These are phyloP conservation scores for Tinospora cordifolia DNA, from an alignment of 164 flowering plant genomes.

Conservation along the genomic window DNA sequence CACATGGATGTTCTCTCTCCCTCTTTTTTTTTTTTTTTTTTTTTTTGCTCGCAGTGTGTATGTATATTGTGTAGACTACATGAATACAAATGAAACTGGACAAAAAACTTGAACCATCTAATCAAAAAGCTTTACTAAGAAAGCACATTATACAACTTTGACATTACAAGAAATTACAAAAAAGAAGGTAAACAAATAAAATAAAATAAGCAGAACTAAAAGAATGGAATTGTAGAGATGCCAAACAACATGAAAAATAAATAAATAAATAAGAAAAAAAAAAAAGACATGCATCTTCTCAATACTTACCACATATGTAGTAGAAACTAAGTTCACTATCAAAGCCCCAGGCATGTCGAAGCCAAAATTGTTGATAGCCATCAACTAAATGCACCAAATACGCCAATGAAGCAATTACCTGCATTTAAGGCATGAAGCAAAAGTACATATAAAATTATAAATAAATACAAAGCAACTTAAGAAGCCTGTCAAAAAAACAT, in stretches of 20 bases:
- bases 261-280: neutral
- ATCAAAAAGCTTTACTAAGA: neutral
- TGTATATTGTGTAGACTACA: neutral
- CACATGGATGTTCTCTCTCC: too few species aligned
- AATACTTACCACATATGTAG: slow-evolving; percentile 77
- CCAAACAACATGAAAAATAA: neutral
- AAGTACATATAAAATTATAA: neutral
- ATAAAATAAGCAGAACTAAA: neutral
- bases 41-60: too few species aligned
- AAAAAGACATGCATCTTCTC: neutral
- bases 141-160: neutral
- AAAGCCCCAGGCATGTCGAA: slow-evolving; percentile 78
- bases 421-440: slow-evolving; percentile 9
- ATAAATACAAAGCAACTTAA: neutral
- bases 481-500: neutral
- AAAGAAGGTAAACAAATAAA: neutral
- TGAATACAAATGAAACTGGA: neutral
- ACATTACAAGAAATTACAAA: neutral
- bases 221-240: neutral
- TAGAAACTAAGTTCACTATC: slow-evolving; percentile 69
- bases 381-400: slow-evolving; percentile 68
- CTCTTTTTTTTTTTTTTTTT: too few species aligned
- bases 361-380: slow-evolving; percentile 62
- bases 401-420: slow-evolving; percentile 77
- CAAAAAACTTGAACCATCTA: neutral